Base-by-base conservation (phyloP, 2,329 filamentous ascomycete species). In the Fusarium sarcochroum region DNA sequence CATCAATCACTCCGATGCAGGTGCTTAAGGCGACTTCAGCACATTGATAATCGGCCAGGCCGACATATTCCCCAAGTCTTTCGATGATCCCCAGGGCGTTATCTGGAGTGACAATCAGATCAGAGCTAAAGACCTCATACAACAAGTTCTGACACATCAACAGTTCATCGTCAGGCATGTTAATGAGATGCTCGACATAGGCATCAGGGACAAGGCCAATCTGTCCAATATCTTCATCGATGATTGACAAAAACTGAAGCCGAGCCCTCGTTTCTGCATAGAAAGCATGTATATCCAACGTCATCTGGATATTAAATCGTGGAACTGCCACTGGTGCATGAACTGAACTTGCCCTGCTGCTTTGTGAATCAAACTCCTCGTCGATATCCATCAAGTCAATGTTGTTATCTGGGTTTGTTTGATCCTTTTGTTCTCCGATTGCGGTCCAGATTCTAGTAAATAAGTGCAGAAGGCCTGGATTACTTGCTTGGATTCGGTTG, bases 21-120 rank as follows among this genome's bases (percentile, higher is more conserved):
- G 90, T 82, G 44, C 85, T 86, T 48, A 93, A 81, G 6, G 91
- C 89, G 20, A 90, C 87, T 79, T 98, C 94, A 64, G 91, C 95
- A 67, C 89, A 88, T 58, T 90, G 88, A 71, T 91, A 91, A 27
- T 88, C 85, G 59, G 89, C 86, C 5, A 84, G 81, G 15, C 82
- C 80, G 21, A 90, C 83, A 8, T 89, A 79, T 1, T 73, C 75
- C 2, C 86, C 87, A 7, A 88, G 73, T 30, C 82, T 81, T 63
- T 86, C 79, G 21, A 90, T 76, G 3, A 90, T 77, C 5, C 71
- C 77, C 11, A 79, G 66, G 3, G 85, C 84, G 63, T 84, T 82
- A 13, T 84, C 82, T 1, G 81, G 76, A 13, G 80, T 79, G 14
- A 86, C 76, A n/a, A 83, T 76, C 2, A 89, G 76, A 68, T 89